Conservation (phyloP, 495 filamentous ascomycete genomes). For the Xylaria cubensis region DNA sequence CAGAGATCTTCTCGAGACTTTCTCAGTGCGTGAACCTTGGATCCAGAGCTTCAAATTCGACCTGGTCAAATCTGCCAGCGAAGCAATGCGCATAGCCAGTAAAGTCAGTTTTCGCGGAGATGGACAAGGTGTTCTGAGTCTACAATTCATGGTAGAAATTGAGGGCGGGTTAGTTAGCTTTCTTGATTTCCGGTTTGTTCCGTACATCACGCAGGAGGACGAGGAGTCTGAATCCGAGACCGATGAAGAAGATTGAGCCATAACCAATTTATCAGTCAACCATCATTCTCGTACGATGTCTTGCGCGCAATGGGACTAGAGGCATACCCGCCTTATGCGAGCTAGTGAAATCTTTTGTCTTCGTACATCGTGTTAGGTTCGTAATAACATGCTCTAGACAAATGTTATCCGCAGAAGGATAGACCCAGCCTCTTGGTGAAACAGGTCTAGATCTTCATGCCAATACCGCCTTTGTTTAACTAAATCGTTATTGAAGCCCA, state of each 20-base stretch:
- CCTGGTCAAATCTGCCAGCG: slow-evolving; percentile 78
- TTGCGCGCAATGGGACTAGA: neutral
- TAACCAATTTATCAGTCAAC: neutral
- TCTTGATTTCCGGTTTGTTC: slow-evolving; percentile 59
- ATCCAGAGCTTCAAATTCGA: slow-evolving; percentile 78
- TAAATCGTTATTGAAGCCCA: neutral
- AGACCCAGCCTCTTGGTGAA: neutral
- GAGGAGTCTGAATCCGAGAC: slow-evolving; percentile 49
- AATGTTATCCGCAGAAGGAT: neutral
- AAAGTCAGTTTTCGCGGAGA: slow-evolving; percentile 94
- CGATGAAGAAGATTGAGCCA: slow-evolving; percentile 34
- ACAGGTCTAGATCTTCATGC: neutral
- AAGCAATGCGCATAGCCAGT: slow-evolving; percentile 87
- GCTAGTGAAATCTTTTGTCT: neutral
- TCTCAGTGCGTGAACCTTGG: slow-evolving; percentile 63
- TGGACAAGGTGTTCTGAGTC: slow-evolving; percentile 83
- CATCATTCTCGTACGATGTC: neutral
- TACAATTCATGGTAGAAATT: slow-evolving; percentile 96
- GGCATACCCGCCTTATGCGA: neutral
- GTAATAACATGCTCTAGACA: neutral
- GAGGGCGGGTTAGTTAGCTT: slow-evolving; percentile 57
- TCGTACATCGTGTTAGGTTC: neutral
- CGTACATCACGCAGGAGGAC: slow-evolving; percentile 48
- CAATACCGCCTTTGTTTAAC: neutral
- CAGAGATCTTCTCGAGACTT: slow-evolving; percentile 77